Evolutionary conservation across 257 asterid genomes (phyloP), one percentile per base, ranked within the genome.

Genomic region (Ligustrum vulgare): DNA sequence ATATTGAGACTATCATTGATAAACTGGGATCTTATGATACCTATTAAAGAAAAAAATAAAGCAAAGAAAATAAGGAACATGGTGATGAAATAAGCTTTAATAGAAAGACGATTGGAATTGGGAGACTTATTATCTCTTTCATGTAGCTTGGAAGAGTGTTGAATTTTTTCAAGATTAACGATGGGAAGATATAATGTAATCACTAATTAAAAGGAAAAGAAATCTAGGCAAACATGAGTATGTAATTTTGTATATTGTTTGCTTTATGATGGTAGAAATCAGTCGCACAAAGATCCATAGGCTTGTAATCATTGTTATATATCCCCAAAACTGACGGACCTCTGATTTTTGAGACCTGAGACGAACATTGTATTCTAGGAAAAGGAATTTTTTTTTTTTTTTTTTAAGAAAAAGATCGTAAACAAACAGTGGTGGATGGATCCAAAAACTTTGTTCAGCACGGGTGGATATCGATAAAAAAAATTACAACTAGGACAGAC

Each of bases 121-220:
- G 11, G 37, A 69, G 31, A 39, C 56, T 69, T 25, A 39, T 43
- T 39, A 25, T 4, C 3, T 11, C 20, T 39, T 20, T 39, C 49
- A 11, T 3, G 49, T 43, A 11, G 49, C 49, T 43, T 43, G 49
- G 49, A 43, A 43, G 49, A 43, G 5, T 43, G 16, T 43, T 43
- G 49, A 43, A 11, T 43, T 43, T 43, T 43, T 43, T 11, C 49
- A 11, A 43, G 49, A 43, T 43, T 11, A 35, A 67, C n/a, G 34
- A 37, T 68, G 54, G 45, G 43, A 47, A 66, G 67, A 31, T 12
- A 49, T 72, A 56, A 31, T 69, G 31, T 60, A 25, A n/a, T 75
- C 54, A 22, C 18, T 60, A 49, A 67, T 71, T 47, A 45, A 58
- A 45, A 45, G 64, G 72, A 39, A 41, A 22, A 37, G 39, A 3